phyloP scores from a whole-genome alignment of 768 basidiomycete genomes.

The Tremella mesenterica region DNA sequence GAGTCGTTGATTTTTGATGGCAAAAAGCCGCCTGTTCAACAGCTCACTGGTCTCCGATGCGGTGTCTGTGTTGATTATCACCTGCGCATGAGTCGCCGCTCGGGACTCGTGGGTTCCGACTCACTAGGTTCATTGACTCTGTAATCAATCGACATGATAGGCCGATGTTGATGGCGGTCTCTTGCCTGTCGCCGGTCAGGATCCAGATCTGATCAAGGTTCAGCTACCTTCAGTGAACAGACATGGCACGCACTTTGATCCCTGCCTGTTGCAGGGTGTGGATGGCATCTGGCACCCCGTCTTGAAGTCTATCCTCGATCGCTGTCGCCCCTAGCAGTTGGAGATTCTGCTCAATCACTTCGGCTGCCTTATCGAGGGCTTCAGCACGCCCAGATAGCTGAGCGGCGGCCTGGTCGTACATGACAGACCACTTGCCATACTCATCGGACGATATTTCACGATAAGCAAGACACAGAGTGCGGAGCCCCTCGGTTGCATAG shows the following conservation, averaged over 20 bases:
- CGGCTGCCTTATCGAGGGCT: constrained; percentile 86
- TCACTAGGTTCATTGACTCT: constrained; percentile 94
- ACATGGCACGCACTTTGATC: constrained; percentile 61
- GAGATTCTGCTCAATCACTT: constrained; percentile 90
- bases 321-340: constrained; percentile 91
- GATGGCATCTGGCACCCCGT: constrained; percentile 96
- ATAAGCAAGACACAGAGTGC: constrained; percentile 91
- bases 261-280: constrained; percentile 97
- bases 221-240: not conserved
- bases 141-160: constrained; percentile 94
- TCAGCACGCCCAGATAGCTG: constrained; percentile 85
- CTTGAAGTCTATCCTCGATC: constrained; percentile 96
- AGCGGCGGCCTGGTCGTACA: constrained; percentile 86
- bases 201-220: constrained; percentile 71
- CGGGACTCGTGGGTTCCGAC: constrained; percentile 20
- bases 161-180: constrained; percentile 98
- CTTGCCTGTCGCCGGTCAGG: constrained; percentile 92
- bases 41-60: constrained; percentile 74
- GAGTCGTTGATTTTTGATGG: constrained; percentile 85
- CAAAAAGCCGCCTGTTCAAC: constrained; percentile 74
- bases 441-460: constrained; percentile 86
- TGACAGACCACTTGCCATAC: constrained; percentile 75
- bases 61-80: constrained; percentile 86
- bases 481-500: constrained; percentile 91
- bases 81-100: constrained; percentile 50